These are phyloP conservation scores for Tetrahymena elliotti DNA, from an alignment of 73 alveolate species.

Conservation along the genomic window DNA sequence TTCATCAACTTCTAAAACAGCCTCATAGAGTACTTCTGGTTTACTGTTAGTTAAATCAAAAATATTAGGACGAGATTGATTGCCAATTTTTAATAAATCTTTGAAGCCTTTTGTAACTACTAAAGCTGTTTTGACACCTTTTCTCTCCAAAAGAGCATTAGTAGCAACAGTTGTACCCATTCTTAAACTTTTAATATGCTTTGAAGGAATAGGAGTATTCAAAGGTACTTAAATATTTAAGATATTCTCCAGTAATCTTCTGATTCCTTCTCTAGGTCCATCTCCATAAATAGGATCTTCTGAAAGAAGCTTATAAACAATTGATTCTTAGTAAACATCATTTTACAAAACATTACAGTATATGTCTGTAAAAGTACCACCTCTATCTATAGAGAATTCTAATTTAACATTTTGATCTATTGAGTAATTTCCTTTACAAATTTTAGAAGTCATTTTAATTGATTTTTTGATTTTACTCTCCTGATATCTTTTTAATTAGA, in stretches of 20 bases:
- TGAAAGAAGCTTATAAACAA: conserved; percentile 52
- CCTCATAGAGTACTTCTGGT: conserved; percentile 57
- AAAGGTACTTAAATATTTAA: conserved; percentile 13
- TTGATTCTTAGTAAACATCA: background rate
- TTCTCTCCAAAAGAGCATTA: conserved; percentile 82
- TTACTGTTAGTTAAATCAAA: conserved; percentile 54
- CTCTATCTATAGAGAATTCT: conserved; percentile 69
- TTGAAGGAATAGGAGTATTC: conserved; percentile 40
- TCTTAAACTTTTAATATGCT: conserved; percentile 40
- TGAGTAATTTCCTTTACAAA: background rate
- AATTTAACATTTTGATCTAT: background rate
- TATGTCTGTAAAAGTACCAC: conserved; percentile 85
- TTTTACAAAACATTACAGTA: conserved; percentile 41
- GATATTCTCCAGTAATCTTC: conserved; percentile 43
- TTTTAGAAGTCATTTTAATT: background rate
- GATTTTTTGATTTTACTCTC: background rate
- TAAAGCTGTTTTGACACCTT: conserved; percentile 71
- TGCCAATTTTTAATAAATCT: conserved; percentile 68
- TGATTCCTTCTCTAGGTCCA: conserved; percentile 80
- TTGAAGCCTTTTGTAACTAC: conserved; percentile 71
- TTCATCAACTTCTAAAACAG: conserved; percentile 67
- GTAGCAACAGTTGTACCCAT: conserved; percentile 93
- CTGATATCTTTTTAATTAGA: background rate
- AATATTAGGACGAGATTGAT: conserved; percentile 67
- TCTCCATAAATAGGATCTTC: conserved; percentile 62